These are phyloP conservation scores for Candida frijolesensis DNA, from an alignment of 1,139 yeast genomes.

Conservation along the genomic window DNA sequence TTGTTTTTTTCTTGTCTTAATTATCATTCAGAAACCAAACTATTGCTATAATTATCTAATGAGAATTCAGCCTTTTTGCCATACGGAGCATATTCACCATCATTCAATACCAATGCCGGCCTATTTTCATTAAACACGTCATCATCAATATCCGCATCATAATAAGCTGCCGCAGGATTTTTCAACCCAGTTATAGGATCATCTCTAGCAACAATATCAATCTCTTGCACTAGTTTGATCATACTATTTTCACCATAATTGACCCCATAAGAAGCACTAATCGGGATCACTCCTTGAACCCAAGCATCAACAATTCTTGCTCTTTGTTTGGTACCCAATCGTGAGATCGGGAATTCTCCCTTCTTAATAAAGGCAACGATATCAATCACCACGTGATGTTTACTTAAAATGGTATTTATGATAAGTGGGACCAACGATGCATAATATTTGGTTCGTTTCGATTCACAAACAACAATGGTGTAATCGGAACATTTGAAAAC, in stretches of 20 bases:
- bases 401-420: conserved; percentile 75
- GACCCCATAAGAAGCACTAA: conserved; percentile 48
- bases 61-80: conserved; percentile 12
- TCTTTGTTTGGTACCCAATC: conserved; percentile 77
- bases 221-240: conserved; percentile 54
- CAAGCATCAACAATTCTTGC: conserved; percentile 63
- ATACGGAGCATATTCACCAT: conserved; percentile 7
- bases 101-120: conserved; percentile 33
- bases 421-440: conserved; percentile 84
- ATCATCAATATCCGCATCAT: conserved; percentile 34
- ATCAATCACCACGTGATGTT: conserved; percentile 84
- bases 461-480: conserved; percentile 77
- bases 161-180: conserved; percentile 48
- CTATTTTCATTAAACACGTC: conserved; percentile 35
- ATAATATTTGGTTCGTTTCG: conserved; percentile 50
- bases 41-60: conserved; percentile 12
- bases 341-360: conserved; percentile 67
- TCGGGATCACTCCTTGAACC: conserved; percentile 52
- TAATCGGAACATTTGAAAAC: conserved; percentile 84
- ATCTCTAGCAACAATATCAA: conserved; percentile 44
- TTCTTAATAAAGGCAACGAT: conserved; percentile 76
- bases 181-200: conserved; percentile 46
- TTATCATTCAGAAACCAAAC: conserved; percentile 9
- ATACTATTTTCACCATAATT: conserved; percentile 70
- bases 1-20: neutral